phyloP scores from a whole-genome alignment of 257 asterid genomes.

The Paulownia fortunei region DNA sequence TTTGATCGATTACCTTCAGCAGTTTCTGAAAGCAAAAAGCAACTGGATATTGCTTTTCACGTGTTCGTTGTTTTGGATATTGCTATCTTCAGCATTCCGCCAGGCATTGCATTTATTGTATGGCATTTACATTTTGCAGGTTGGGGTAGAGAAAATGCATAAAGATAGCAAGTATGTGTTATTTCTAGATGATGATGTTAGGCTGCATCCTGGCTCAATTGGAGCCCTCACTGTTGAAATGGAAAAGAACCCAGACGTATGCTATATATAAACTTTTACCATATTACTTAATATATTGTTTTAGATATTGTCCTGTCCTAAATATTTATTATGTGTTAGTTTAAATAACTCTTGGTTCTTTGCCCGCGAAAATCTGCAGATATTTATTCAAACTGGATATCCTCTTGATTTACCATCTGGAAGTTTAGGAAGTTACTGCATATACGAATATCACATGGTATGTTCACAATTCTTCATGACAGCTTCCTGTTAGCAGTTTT shows the following conservation, averaged over 20 bases:
- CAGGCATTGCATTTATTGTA: constrained; percentile 17
- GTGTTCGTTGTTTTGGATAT: constrained; percentile 11
- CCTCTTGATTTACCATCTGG: constrained; percentile 99
- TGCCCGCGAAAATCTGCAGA: constrained; percentile 57
- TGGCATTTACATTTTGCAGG: constrained; percentile 51
- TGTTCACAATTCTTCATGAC: constrained; percentile 27
- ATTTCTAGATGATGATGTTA: constrained; percentile 96
- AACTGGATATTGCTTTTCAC: constrained; percentile 5
- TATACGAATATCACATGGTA: constrained; percentile 99
- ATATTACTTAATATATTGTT: constrained; percentile 19
- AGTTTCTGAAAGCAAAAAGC: constrained; percentile 16
- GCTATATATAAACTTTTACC: constrained; percentile 18
- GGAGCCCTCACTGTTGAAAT: constrained; percentile 95
- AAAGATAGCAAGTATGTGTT: constrained; percentile 90
- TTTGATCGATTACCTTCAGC: constrained; percentile 8
- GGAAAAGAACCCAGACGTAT: constrained; percentile 94
- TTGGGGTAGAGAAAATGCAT: constrained; percentile 94
- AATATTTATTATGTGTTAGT: constrained; percentile 28
- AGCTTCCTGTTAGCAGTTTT: constrained; percentile 18
- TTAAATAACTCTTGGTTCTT: constrained; percentile 22
- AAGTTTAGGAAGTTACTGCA: constrained; percentile 99
- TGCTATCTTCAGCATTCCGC: constrained; percentile 10
- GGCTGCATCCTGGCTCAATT: constrained; percentile 98
- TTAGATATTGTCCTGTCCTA: constrained; percentile 10
- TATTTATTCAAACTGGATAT: constrained; percentile 98